Evolutionary conservation across 1,284 basidiomycete genomes (phyloP), one percentile per base, ranked within the genome.

Genomic region (Cryptococcus jaspeensis): DNA sequence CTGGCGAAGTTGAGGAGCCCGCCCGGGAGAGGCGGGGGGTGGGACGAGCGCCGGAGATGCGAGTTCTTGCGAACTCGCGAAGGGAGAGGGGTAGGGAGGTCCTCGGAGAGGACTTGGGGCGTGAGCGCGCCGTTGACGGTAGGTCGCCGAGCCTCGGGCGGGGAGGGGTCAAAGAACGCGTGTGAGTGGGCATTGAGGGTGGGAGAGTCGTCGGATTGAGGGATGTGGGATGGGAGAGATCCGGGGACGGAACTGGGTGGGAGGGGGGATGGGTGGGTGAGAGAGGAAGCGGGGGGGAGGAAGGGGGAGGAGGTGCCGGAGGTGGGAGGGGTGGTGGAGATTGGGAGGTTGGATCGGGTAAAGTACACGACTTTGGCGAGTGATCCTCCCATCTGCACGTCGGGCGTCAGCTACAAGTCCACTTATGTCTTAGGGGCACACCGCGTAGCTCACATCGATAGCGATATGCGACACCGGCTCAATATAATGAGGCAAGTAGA

Each of bases 291-390:
- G 7, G 74, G 70, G 9, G 66, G 67, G 15, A 72, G 59, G 59
- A 72, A 72, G 15, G 73, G 71, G 13, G 73, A 72, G 5, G 67
- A 70, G 36, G 65, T 67, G 67, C 64, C 46, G 60, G 74, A 61
- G 53, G 64, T 51, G 69, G 81, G 68, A 13, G 68, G 73, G 1
- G 73, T 71, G 16, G 65, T 64, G 7, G 67, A 52, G 5, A 71
- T 59, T n/a, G 71, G 71, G 9, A 63, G 52, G 8, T 87, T 85
- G 16, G 91, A 92, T 42, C 93, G 87, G 52, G 92, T 96, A 77
- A 99, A 99, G 80, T 98, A 99, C 67, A 98, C 92, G 55, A 99
- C 91, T 78, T 99, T 99, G 60, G 95, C 95, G 13, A 99, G 81
- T 5, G 94, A 98, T 37, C 95, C 95, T 39, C 96, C 95, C 70